phyloP scores from a whole-genome alignment of 176 grass and related monocot species.

The Musa schizocarpa region DNA sequence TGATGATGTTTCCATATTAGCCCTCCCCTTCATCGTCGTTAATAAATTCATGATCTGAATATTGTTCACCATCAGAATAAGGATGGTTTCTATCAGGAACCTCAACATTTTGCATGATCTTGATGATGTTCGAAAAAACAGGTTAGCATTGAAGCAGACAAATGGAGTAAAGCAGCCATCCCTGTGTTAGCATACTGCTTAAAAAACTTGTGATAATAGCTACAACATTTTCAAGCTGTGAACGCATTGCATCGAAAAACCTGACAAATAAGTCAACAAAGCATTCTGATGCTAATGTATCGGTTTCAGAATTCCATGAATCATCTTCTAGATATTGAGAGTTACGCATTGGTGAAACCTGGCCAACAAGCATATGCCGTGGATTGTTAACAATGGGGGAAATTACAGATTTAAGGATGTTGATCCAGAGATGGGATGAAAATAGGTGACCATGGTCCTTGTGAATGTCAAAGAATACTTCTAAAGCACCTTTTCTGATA shows the following conservation, averaged over 20 bases:
- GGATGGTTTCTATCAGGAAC: constrained; percentile 75
- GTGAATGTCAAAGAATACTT: constrained; percentile 96
- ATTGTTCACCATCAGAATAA: constrained; percentile 67
- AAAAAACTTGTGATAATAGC: constrained; percentile 51
- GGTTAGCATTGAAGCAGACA: constrained; percentile 42
- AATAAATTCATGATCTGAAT: constrained; percentile 67
- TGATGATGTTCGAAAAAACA: constrained; percentile 58
- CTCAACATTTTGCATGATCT: constrained; percentile 76
- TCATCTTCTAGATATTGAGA: constrained; percentile 41
- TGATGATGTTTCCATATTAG: constrained; percentile 36
- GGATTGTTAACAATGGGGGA: constrained; percentile 64
- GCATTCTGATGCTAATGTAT: constrained; percentile 59
- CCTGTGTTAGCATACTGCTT: constrained; percentile 59
- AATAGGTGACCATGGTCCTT: constrained; percentile 90
- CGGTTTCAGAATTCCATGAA: constrained; percentile 55
- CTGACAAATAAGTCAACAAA: constrained; percentile 62
- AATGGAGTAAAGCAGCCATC: constrained; percentile 55
- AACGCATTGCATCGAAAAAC: constrained; percentile 67
- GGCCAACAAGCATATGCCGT: constrained; percentile 29
- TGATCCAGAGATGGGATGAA: constrained; percentile 63
- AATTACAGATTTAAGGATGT: constrained; percentile 72
- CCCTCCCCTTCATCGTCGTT: constrained; percentile 79
- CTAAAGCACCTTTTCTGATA: constrained; percentile 87
- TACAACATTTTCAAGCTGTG: constrained; percentile 58
- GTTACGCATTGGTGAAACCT: constrained; percentile 29